Conservation (phyloP, 768 basidiomycete genomes). For the Naematelia encephala region DNA sequence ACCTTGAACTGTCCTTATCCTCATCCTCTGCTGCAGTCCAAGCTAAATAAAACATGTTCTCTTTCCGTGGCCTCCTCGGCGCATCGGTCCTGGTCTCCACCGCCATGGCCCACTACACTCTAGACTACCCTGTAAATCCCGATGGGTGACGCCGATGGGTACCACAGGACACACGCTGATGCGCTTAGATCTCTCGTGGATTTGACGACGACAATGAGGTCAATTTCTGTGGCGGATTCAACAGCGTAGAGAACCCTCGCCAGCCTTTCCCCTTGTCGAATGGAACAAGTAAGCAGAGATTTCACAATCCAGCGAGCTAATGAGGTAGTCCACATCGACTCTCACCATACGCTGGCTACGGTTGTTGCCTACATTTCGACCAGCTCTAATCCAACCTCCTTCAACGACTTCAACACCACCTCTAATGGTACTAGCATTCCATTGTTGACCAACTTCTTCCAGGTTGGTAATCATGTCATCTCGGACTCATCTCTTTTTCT, state of each 20-base stretch:
- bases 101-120: conserved; percentile 72
- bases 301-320: conserved; percentile 5
- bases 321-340: conserved; percentile 32
- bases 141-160: not conserved
- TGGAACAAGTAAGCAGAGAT: conserved; percentile 60
- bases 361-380: conserved; percentile 57
- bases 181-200: conserved; percentile 59
- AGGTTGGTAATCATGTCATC: conserved; percentile 12
- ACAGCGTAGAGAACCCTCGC: conserved; percentile 57
- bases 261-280: conserved; percentile 65
- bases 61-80: conserved; percentile 50
- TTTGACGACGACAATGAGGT: conserved; percentile 58
- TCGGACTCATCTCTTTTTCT: not conserved
- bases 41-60: not conserved
- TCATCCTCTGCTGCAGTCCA: too few species aligned
- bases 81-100: conserved; percentile 41
- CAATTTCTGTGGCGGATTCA: conserved; percentile 71
- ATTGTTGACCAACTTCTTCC: conserved; percentile 32
- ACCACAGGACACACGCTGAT: not conserved
- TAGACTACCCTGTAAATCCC: conserved; percentile 62
- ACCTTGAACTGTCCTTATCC: not conserved
- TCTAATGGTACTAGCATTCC: conserved; percentile 38
- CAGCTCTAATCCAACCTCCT: conserved; percentile 59
- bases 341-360: conserved; percentile 41
- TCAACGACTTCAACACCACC: conserved; percentile 61